A percentile compares a stretch with the other conserved stretches of the same genome.
Evolutionary conservation across 805 yeast genomes (phyloP).

Genomic region (Candida nitratophila): DNA sequence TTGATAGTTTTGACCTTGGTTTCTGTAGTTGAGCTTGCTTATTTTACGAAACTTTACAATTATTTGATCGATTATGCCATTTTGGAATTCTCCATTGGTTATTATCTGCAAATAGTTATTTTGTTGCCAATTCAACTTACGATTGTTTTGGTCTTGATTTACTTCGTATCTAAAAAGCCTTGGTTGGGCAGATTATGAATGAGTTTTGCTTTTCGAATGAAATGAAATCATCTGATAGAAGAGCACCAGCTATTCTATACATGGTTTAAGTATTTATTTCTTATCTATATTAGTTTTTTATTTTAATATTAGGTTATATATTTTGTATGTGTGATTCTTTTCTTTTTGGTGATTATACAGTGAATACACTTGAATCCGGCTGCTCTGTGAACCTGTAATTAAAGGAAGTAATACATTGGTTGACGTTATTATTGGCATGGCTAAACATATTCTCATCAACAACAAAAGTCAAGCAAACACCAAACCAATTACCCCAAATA

Average conservation of each 20-base stretch:
- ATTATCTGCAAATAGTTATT: not conserved
- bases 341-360: not conserved
- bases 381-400: slow-evolving; percentile 60
- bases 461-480: slow-evolving; percentile 52
- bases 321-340: too few relatives aligned
- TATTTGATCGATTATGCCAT: not conserved
- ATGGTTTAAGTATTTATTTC: not conserved
- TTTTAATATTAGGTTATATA: not conserved
- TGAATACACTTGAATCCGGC: slow-evolving; percentile 36
- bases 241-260: not conserved
- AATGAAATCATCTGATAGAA: not conserved
- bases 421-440: not conserved
- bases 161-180: slow-evolving; percentile 3
- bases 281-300: not conserved
- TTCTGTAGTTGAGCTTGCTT: slow-evolving; percentile 8
- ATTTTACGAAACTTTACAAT: slow-evolving; percentile 11
- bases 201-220: not conserved
- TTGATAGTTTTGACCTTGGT: slow-evolving; percentile 8
- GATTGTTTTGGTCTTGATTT: not conserved
- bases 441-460: slow-evolving; percentile 45
- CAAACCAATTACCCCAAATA: slow-evolving; percentile 66
- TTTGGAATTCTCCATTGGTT: not conserved
- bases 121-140: not conserved
- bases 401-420: slow-evolving; percentile 48
- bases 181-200: slow-evolving; percentile 3